Evolutionary conservation across 805 yeast species (phyloP).

Genomic region (Tetrapisispora namnaoensis): DNA sequence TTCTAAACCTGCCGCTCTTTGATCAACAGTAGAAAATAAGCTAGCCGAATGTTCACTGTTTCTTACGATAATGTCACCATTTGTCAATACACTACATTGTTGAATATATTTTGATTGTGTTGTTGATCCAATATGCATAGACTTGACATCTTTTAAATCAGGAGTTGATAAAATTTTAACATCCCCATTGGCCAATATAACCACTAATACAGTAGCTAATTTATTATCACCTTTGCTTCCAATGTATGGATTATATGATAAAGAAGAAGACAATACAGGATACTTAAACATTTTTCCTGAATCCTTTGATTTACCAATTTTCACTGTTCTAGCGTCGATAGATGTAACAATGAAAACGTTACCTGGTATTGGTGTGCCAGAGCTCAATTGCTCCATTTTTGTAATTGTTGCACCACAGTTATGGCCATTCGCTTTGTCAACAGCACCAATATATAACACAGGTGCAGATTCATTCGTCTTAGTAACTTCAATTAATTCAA

Average conservation of each 20-base stretch:
- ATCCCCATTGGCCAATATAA: constrained; percentile 38
- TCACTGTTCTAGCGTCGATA: constrained; percentile 52
- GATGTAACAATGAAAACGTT: constrained; percentile 45
- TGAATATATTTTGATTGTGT: constrained; percentile 33
- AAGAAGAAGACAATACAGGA: constrained; percentile 39
- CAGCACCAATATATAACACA: constrained; percentile 47
- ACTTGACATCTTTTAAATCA: constrained; percentile 48
- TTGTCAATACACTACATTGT: constrained; percentile 39
- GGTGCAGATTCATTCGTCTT: constrained; percentile 40
- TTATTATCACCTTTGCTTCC: constrained; percentile 17
- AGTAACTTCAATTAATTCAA: constrained; percentile 39
- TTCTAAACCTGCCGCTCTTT: constrained; percentile 33
- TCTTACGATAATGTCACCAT: constrained; percentile 52
- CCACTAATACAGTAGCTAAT: constrained; percentile 39
- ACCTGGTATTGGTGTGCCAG: constrained; percentile 56
- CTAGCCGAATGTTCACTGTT: constrained; percentile 45
- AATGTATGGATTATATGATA: constrained; percentile 33
- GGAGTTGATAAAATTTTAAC: constrained; percentile 46
- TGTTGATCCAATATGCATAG: constrained; percentile 36
- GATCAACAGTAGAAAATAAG: constrained; percentile 39
- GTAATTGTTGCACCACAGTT: constrained; percentile 56
- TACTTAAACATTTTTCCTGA: constrained; percentile 52
- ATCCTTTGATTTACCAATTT: constrained; percentile 50
- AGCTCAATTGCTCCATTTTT: constrained; percentile 46
- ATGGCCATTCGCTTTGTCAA: constrained; percentile 49